Evolutionary conservation across 441 rosid genomes (phyloP).

Genomic region (Erodium texanum): DNA sequence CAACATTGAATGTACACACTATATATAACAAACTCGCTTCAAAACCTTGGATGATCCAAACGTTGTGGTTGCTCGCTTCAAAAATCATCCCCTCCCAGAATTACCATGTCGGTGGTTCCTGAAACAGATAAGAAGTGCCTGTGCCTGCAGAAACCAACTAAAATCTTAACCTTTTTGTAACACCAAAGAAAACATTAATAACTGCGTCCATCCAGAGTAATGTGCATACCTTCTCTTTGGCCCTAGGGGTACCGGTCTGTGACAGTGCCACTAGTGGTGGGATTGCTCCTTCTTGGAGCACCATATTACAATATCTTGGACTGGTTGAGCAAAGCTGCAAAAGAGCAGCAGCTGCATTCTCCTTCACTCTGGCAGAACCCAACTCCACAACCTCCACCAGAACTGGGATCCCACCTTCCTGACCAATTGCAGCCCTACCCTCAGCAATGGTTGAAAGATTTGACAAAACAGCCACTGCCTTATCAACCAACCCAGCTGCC

Average conservation of each 20-base stretch:
- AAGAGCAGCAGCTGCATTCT: slow-evolving; percentile 92
- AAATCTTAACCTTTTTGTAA: not conserved
- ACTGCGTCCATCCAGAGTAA: not conserved
- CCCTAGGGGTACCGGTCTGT: slow-evolving; percentile 75
- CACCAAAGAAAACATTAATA: not conserved
- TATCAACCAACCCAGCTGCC: slow-evolving; percentile 86
- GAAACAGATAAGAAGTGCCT: slow-evolving; percentile 64
- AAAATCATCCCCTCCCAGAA: slow-evolving; percentile 55
- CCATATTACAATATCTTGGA: slow-evolving; percentile 43
- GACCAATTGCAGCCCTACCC: slow-evolving; percentile 71
- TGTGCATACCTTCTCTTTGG: slow-evolving; percentile 65
- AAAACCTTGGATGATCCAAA: slow-evolving; percentile 20
- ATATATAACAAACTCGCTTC: slow-evolving; percentile 20
- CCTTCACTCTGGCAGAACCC: slow-evolving; percentile 88
- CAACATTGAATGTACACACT: slow-evolving; percentile 30
- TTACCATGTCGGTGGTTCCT: slow-evolving; percentile 69
- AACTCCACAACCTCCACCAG: slow-evolving; percentile 89
- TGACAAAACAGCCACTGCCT: slow-evolving; percentile 82
- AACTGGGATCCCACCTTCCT: slow-evolving; percentile 65
- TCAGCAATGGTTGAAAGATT: slow-evolving; percentile 75
- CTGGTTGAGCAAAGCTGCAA: slow-evolving; percentile 61
- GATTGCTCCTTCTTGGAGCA: slow-evolving; percentile 87
- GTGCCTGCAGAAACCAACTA: slow-evolving; percentile 49
- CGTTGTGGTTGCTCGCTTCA: slow-evolving; percentile 7
- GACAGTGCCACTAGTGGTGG: slow-evolving; percentile 84